phyloP scores from a whole-genome alignment of 2,329 filamentous ascomycete genomes.

The Fusarium virguliforme region DNA sequence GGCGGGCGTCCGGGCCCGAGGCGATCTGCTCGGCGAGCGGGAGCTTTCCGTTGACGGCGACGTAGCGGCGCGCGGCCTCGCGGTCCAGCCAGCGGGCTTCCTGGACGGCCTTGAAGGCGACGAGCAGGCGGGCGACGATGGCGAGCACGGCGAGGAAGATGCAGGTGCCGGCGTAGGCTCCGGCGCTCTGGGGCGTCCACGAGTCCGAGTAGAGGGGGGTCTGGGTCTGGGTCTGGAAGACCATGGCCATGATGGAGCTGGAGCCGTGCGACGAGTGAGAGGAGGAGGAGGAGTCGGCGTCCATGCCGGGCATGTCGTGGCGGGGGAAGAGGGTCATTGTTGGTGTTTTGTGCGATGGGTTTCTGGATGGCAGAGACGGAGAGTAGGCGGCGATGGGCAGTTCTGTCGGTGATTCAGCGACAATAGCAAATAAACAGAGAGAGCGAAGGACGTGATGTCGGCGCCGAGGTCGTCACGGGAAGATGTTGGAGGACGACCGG shows the following conservation, averaged over 20 bases:
- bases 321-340: conserved; percentile 46
- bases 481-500: not conserved
- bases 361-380: not conserved
- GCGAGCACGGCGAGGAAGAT: conserved; percentile 89
- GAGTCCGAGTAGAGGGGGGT: conserved; percentile 72
- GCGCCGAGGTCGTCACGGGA: not conserved
- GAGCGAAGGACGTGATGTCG: not conserved
- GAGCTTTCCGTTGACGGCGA: conserved; percentile 78
- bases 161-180: conserved; percentile 88
- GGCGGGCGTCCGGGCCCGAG: conserved; percentile 74
- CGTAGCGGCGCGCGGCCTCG: conserved; percentile 82
- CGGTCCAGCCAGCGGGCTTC: conserved; percentile 77
- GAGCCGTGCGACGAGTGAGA: conserved; percentile 32
- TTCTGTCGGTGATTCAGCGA: not conserved
- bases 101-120: conserved; percentile 79
- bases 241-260: conserved; percentile 61
- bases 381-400: not conserved
- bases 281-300: conserved; percentile 35
- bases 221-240: conserved; percentile 72
- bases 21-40: conserved; percentile 73
- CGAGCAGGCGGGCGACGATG: conserved; percentile 77
- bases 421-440: not conserved
- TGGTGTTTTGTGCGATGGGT: not conserved
- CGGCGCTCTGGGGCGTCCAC: conserved; percentile 82
- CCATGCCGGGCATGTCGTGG: conserved; percentile 49